Evolutionary conservation across 352 stramenopile species (phyloP), one percentile per base, ranked within the genome.

Genomic region (Globisporangium mamillatum): DNA sequence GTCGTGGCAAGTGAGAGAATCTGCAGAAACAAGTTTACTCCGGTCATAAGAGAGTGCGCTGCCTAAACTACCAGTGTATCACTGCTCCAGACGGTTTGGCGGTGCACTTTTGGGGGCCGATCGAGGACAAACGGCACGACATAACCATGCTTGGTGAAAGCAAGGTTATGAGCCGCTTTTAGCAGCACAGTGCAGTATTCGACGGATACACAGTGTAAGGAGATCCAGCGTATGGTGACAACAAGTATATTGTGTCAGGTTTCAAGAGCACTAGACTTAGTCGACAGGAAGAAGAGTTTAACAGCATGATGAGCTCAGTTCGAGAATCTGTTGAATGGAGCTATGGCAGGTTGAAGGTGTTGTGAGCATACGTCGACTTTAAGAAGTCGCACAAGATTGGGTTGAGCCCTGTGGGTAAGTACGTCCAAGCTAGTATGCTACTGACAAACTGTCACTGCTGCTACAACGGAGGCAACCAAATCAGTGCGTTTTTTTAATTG

Each of bases 371-470:
- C 41, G 22, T 50, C 41, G 41, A 50, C 10, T 50, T 50, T 20
- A 6, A 50, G 22, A 50, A 20, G 41, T 50, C 41, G 41, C 41
- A n/a, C 41, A 50, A 50, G 41, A 50, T 50, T 50, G 41, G 41
- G 41, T 50, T 50, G 41, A 50, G 1, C 41, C 41, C 41, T 50
- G 41, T 50, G 41, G 10, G 41, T n/a, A 50, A 50, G 41, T 50
- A 36, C 12, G 41, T 50, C 10, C 10, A 50, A 50, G 22, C 10
- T 50, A 50, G 10, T 12, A 50, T 50, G 41, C 41, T 50, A 20
- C 41, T 50, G 41, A 50, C 41, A 50, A 50, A 50, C 41, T 50
- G 41, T 50, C 41, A 50, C 41, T 50, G 41, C 41, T 50, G 41
- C 41, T n/a, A 50, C 41, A 50, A 20, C 41, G 41, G 41, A 50